These are phyloP conservation scores for Cladosporium sp. DNA, from an alignment of 2,329 filamentous ascomycete species.

Conservation along the genomic window DNA sequence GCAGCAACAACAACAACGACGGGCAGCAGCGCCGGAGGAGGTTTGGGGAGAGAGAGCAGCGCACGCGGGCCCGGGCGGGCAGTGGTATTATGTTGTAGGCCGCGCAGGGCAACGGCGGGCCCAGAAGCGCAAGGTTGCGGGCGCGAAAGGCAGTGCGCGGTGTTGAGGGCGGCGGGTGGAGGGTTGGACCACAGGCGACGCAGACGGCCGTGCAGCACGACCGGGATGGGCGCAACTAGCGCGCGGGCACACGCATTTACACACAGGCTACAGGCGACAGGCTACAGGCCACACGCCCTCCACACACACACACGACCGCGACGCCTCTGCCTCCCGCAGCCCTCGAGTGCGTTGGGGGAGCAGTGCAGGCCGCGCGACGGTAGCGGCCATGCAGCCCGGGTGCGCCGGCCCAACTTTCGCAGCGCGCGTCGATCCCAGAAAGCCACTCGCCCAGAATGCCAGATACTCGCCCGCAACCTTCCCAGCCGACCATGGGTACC, in stretches of 20 bases:
- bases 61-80: not conserved
- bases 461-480: slow-evolving; percentile 1
- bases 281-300: not conserved
- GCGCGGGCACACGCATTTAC: not conserved
- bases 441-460: too few relatives aligned
- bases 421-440: not conserved
- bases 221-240: slow-evolving; percentile 1
- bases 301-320: not conserved
- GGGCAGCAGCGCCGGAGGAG: slow-evolving; percentile 4
- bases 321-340: too few relatives aligned
- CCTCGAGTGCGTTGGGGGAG: slow-evolving; percentile 2
- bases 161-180: slow-evolving; percentile 10
- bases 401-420: slow-evolving; percentile 3
- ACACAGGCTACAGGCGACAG: not conserved
- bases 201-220: slow-evolving; percentile 4
- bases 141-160: slow-evolving; percentile 1
- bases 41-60: slow-evolving; percentile 2
- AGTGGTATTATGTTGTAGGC: slow-evolving; percentile 7
- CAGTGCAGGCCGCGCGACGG: slow-evolving; percentile 1
- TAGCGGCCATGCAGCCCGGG: slow-evolving; percentile 3
- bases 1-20: not conserved
- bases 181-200: slow-evolving; percentile 7
- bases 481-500: slow-evolving; percentile 5
- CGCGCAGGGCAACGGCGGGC: not conserved
- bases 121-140: slow-evolving; percentile 6